phyloP scores from a whole-genome alignment of 805 yeast genomes.

The Yarrowia divulgata region DNA sequence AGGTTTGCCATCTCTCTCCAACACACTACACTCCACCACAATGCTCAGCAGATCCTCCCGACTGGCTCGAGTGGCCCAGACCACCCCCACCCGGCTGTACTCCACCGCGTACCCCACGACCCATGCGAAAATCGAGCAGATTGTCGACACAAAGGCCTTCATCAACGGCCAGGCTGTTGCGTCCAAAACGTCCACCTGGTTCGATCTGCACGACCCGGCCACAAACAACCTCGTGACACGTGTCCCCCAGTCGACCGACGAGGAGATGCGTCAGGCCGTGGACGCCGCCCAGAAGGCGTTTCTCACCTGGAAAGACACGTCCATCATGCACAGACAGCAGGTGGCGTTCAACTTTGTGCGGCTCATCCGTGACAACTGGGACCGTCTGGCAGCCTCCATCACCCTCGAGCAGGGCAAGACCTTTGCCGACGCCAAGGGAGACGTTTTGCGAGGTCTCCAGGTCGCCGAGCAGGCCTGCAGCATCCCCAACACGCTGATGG shows the following conservation, averaged over 20 bases:
- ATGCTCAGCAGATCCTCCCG: conserved; percentile 35
- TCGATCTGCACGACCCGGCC: conserved; percentile 77
- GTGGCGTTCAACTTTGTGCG: conserved; percentile 72
- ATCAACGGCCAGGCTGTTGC: conserved; percentile 59
- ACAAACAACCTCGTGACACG: conserved; percentile 69
- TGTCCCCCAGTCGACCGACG: conserved; percentile 75
- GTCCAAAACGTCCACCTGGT: conserved; percentile 64
- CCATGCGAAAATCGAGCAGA: conserved; percentile 48
- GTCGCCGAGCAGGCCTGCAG: conserved; percentile 79
- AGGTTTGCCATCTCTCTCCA: neutral
- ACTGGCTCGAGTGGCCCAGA: conserved; percentile 32
- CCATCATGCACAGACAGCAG: conserved; percentile 63
- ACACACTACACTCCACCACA: neutral
- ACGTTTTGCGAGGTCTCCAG: conserved; percentile 76
- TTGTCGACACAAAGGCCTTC: conserved; percentile 51
- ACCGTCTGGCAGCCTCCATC: conserved; percentile 67
- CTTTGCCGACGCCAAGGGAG: conserved; percentile 75
- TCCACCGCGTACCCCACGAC: conserved; percentile 42
- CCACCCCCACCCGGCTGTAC: conserved; percentile 9
- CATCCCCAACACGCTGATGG: conserved; percentile 66
- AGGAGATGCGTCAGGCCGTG: conserved; percentile 70
- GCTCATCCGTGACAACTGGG: conserved; percentile 69
- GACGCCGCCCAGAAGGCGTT: conserved; percentile 71
- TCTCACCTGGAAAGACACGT: conserved; percentile 60
- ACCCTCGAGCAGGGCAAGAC: conserved; percentile 81